A percentile compares a stretch with the other conserved stretches of the same genome.
These are phyloP conservation scores for Leccinum angustisporum DNA, from an alignment of 1,284 basidiomycete species.

Conservation along the genomic window DNA sequence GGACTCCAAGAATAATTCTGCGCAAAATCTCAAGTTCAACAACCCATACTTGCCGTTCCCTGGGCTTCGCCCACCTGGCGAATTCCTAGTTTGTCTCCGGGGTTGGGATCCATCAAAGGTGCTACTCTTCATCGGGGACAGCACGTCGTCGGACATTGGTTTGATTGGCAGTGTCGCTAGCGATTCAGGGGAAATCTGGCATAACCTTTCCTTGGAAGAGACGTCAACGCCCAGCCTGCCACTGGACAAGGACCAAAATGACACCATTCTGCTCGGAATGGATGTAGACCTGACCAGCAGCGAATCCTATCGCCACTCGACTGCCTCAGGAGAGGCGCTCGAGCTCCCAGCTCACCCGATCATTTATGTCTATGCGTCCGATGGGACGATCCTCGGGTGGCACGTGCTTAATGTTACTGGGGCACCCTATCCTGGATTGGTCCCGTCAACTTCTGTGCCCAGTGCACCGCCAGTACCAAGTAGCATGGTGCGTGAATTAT, in stretches of 20 bases:
- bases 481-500: conserved; percentile 28
- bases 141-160: conserved; percentile 75
- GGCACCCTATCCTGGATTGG: conserved; percentile 57
- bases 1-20: conserved; percentile 56
- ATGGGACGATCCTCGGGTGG: conserved; percentile 80
- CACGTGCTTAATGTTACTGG: conserved; percentile 60
- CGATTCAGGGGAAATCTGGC: conserved; percentile 54
- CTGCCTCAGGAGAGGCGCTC: conserved; percentile 46
- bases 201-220: conserved; percentile 73
- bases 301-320: conserved; percentile 40
- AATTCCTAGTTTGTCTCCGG: conserved; percentile 56
- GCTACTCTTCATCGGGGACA: conserved; percentile 70
- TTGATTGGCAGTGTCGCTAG: conserved; percentile 54
- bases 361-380: conserved; percentile 76
- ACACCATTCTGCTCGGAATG: conserved; percentile 70
- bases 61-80: conserved; percentile 51
- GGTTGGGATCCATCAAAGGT: conserved; percentile 66
- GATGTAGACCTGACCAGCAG: conserved; percentile 68
- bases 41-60: conserved; percentile 55
- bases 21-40: conserved; percentile 48
- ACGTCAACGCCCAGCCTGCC: conserved; percentile 68
- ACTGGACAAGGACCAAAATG: conserved; percentile 66
- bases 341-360: conserved; percentile 63
- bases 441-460: conserved; percentile 16
- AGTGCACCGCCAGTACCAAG: conserved; percentile 14